Conservation (phyloP, 768 basidiomycete species). For the Collybia nuda region DNA sequence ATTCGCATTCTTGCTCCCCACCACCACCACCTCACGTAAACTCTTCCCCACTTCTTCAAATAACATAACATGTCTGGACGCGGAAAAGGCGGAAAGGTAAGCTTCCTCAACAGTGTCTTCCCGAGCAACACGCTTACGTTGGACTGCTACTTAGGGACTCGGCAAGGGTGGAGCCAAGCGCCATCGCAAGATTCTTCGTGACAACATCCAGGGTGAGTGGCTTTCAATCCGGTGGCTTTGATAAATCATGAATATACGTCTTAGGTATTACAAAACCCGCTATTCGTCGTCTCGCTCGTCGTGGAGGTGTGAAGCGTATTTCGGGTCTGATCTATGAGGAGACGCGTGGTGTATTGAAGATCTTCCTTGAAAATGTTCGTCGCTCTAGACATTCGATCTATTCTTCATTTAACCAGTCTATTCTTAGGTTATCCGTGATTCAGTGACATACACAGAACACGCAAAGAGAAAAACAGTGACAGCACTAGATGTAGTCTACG, state of each 20-base stretch:
- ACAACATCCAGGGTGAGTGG: conserved; percentile 71
- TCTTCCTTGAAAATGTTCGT: conserved; percentile 55
- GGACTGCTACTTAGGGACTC: conserved; percentile 49
- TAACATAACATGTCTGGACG: conserved; percentile 63
- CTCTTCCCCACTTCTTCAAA: neutral
- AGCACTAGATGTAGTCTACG: conserved; percentile 90
- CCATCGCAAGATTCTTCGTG: conserved; percentile 79
- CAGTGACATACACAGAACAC: conserved; percentile 97
- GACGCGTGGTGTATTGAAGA: conserved; percentile 80
- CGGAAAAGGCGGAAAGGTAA: conserved; percentile 76
- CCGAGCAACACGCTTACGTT: neutral
- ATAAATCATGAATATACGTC: neutral
- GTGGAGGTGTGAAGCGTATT: conserved; percentile 84
- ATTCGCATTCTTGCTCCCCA: conserved; percentile 15
- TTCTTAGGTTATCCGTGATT: conserved; percentile 84
- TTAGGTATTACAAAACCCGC: conserved; percentile 56
- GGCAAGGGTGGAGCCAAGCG: conserved; percentile 81
- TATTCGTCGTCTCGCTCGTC: conserved; percentile 79
- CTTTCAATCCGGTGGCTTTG: conserved; percentile 12
- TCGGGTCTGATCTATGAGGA: conserved; percentile 79
- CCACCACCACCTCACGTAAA: conserved; percentile 21
- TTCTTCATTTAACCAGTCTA: neutral
- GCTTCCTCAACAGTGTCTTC: conserved; percentile 9
- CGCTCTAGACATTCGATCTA: conserved; percentile 3
- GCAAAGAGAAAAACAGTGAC: conserved; percentile 95